A percentile compares a stretch with the other conserved stretches of the same genome.
Conservation (phyloP, 2,329 filamentous ascomycete genomes). For the Ploettnerulaceae sp. region DNA sequence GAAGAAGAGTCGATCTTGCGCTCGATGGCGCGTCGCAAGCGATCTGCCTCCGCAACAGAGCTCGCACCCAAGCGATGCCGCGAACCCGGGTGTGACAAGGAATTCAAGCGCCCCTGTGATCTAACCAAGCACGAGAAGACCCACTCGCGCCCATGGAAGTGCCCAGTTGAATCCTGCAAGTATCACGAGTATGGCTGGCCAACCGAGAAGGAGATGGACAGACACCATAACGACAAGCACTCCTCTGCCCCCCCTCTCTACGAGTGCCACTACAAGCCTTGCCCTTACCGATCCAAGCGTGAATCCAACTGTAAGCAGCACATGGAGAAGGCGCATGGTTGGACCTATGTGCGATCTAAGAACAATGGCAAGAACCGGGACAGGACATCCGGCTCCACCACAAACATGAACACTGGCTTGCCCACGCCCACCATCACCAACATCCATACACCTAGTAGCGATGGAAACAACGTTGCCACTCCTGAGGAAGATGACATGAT, state of each 20-base stretch:
- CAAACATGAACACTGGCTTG: constrained; percentile 37
- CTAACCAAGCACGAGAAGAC: constrained; percentile 98
- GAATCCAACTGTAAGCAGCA: constrained; percentile 98
- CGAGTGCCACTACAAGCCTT: constrained; percentile 76
- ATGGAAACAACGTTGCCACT: constrained; percentile 33
- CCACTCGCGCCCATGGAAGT: constrained; percentile 95
- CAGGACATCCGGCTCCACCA: constrained; percentile 37
- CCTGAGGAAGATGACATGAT: constrained; percentile 28
- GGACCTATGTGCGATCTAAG: constrained; percentile 88
- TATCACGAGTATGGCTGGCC: constrained; percentile 90
- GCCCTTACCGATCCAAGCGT: constrained; percentile 90
- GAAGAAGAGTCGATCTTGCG: constrained; percentile 81
- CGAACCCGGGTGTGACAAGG: constrained; percentile 73
- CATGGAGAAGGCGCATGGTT: constrained; percentile 95
- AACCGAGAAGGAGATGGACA: constrained; percentile 94
- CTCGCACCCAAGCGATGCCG: constrained; percentile 74
- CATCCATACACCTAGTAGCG: constrained; percentile 54
- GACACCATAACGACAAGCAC: constrained; percentile 96
- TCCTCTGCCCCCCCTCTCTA: constrained; percentile 73
- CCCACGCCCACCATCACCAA: constrained; percentile 55
- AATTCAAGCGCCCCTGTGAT: constrained; percentile 96
- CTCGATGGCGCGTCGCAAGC: constrained; percentile 94
- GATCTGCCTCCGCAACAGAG: constrained; percentile 82
- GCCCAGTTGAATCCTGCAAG: constrained; percentile 75
- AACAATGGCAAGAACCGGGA: constrained; percentile 66